Base-by-base conservation (phyloP, 495 filamentous ascomycete genomes). In the Penicillium antarcticum region DNA sequence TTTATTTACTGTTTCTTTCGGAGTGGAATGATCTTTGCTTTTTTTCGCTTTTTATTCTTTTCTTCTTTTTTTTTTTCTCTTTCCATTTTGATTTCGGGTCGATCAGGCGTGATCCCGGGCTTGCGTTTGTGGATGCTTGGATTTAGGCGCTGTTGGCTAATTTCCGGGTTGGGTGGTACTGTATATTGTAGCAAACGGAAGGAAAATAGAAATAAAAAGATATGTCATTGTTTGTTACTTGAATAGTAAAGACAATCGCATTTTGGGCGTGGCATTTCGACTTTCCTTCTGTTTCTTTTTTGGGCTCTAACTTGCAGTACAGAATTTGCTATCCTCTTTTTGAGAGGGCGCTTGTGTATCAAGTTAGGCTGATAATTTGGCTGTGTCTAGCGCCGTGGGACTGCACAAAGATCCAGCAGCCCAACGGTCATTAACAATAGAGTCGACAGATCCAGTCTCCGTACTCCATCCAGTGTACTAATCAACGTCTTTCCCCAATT, bases 71-170 rank as follows among this genome's bases (percentile, higher is more conserved):
- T 23, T 23, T 23, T 2, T 23, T 23, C 21, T 23, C 5, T 23
- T 33, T 41, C 23, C 26, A 1, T 7, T 29, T 29, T 29, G 26
- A 7, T 29, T 29, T 9, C 26, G 26, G 26, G 14, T 4, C 14
- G 16, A 40, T 32, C 45, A 34, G 31, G 10, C 32, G 8, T 11
- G 16, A 17, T 14, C 7, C 13, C 13, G 23, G 29, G 9, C 26
- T 29, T 29, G 26, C 5, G 26, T 9, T 29, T 29, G 8, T 37
- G 32, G 17, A 23, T 6, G 13, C 6, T 26, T 10, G 29, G 31
- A 42, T 42, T 33, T 41, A 49, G 46, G 29, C 47, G 47, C 47
- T 40, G 18, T 42, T 39, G 23, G 36, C 44, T 45, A 21, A 48
- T 49, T 23, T 40, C 39, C 33, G 51, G 31, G 32, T 34, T 35